phyloP scores from a whole-genome alignment of 2,329 filamentous ascomycete genomes.

The Fusarium anguioides region DNA sequence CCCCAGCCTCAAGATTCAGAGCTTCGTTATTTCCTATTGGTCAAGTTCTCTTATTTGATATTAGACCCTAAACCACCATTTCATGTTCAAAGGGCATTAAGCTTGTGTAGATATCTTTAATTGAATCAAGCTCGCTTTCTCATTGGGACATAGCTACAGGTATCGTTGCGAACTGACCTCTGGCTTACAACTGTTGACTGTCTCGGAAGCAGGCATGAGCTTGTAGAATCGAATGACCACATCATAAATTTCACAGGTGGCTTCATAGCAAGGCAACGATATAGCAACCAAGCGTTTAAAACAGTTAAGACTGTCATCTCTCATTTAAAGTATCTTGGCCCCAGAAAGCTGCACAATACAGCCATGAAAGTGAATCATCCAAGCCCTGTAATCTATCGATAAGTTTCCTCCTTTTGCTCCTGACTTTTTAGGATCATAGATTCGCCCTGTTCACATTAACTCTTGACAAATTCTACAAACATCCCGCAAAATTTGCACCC shows the following conservation, averaged over 20 bases:
- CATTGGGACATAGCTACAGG: not conserved
- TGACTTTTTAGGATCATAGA: conserved; percentile 29
- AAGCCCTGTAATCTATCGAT: not conserved
- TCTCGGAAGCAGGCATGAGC: not conserved
- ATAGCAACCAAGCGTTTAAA: not conserved
- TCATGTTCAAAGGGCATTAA: too few relatives aligned
- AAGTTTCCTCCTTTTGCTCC: conserved; percentile 3
- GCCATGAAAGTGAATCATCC: not conserved
- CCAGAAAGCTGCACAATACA: not conserved
- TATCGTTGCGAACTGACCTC: not conserved
- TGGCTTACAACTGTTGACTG: not conserved
- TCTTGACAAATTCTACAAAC: not conserved
- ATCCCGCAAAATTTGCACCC: not conserved
- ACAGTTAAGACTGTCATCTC: not conserved
- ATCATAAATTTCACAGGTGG: not conserved
- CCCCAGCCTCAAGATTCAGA: not conserved
- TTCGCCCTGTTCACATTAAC: conserved; percentile 22
- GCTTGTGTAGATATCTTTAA: too few relatives aligned
- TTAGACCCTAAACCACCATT: too few relatives aligned
- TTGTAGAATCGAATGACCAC: not conserved
- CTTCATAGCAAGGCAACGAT: not conserved
- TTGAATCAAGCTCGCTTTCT: too few relatives aligned
- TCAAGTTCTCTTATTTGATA: not conserved
- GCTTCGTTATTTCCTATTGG: not conserved
- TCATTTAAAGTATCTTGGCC: not conserved